phyloP scores from a whole-genome alignment of 2,329 filamentous ascomycete genomes.

The Apiospora kogelbergensis region DNA sequence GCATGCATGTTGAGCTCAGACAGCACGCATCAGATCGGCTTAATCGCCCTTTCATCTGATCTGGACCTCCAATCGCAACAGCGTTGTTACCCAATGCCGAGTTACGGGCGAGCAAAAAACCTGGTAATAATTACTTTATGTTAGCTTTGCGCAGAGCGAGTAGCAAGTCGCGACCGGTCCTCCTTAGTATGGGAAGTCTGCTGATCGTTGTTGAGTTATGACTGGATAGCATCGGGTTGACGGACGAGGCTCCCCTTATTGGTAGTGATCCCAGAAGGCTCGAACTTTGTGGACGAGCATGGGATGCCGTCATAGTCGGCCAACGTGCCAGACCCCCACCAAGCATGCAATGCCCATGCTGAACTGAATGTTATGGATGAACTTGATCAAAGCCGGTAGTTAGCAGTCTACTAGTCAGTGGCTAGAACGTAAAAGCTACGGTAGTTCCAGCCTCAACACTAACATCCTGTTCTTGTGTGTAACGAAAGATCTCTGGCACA shows the following conservation, averaged over 20 bases:
- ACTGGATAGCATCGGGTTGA: not conserved
- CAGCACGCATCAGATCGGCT: not conserved
- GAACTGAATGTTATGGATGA: not conserved
- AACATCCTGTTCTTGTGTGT: not conserved
- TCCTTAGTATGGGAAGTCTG: not conserved
- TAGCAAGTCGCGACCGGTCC: not conserved
- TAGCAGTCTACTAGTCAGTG: not conserved
- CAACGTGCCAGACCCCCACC: not conserved
- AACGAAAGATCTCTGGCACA: not conserved
- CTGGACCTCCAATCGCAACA: not conserved
- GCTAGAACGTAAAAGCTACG: not conserved
- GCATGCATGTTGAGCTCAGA: not conserved
- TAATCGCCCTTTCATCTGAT: not conserved
- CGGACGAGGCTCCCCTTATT: not conserved
- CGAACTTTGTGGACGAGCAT: not conserved
- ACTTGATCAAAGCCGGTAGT: not conserved
- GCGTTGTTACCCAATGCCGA: not conserved
- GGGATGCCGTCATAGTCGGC: conserved; percentile 1
- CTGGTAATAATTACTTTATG: not conserved
- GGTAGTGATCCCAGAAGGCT: not conserved
- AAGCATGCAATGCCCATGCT: not conserved
- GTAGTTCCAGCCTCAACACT: conserved; percentile 2
- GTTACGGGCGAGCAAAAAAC: not conserved
- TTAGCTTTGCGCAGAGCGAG: not conserved
- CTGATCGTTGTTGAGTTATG: not conserved